A percentile compares a stretch with the other conserved stretches of the same genome.
Evolutionary conservation across 2,329 filamentous ascomycete species (phyloP).

Genomic region (Botrytis paeoniae): DNA sequence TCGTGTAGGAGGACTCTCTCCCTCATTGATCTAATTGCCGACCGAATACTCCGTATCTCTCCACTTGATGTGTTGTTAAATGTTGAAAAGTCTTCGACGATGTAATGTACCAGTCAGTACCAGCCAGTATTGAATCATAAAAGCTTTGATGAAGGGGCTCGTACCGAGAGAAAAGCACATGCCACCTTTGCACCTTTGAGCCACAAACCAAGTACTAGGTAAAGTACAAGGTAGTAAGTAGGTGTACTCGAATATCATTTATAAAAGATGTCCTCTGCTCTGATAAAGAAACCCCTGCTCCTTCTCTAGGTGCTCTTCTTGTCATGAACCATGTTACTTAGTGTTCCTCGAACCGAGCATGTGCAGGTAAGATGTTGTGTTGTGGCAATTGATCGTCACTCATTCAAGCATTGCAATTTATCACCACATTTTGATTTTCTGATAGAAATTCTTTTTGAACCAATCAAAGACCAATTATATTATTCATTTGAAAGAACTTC

Average conservation of each 20-base stretch:
- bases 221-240: too few species aligned
- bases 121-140: background rate
- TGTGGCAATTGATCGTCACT: slow-evolving; percentile 10
- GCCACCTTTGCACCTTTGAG: background rate
- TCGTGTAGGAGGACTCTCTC: background rate
- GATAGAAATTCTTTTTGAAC: background rate
- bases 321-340: background rate
- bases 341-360: background rate
- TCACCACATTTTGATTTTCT: background rate
- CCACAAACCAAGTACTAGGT: background rate
- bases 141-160: slow-evolving; percentile 3
- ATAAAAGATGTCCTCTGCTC: background rate
- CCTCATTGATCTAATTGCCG: background rate
- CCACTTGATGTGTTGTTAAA: slow-evolving; percentile 15
- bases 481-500: slow-evolving; percentile 1
- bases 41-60: background rate
- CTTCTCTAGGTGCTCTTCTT: background rate
- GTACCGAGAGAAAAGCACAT: background rate
- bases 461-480: background rate
- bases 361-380: background rate
- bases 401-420: background rate
- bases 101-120: background rate
- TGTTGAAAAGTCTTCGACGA: background rate
- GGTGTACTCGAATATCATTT: background rate
- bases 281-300: background rate